Conservation (phyloP, 768 basidiomycete genomes). For the Termitomyces sp. region DNA sequence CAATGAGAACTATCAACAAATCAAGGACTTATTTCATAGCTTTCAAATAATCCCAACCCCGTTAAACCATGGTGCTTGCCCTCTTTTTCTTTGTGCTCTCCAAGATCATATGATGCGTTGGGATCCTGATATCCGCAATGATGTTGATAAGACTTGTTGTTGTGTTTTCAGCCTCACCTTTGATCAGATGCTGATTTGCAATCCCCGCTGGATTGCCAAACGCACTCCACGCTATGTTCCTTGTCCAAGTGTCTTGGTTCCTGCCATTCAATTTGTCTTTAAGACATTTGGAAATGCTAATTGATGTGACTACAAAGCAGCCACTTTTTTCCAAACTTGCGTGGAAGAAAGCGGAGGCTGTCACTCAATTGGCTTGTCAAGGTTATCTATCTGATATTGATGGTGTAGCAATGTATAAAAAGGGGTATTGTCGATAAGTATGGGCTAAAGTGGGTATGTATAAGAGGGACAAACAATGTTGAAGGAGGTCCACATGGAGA, state of each 20-base stretch:
- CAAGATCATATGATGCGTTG: slow-evolving; percentile 21
- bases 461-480: slow-evolving; percentile 19
- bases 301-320: slow-evolving; percentile 16
- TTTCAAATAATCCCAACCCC: slow-evolving; percentile 10
- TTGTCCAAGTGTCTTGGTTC: slow-evolving; percentile 16
- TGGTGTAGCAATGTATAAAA: slow-evolving; percentile 15
- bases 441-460: slow-evolving; percentile 17
- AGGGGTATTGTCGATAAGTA: slow-evolving; percentile 15
- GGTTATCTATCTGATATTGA: slow-evolving; percentile 21
- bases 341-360: slow-evolving; percentile 8
- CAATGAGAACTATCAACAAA: slow-evolving; percentile 6
- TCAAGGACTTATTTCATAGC: slow-evolving; percentile 21
- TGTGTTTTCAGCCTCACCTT: slow-evolving; percentile 5
- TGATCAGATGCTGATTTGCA: slow-evolving; percentile 18
- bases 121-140: slow-evolving; percentile 14
- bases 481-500: slow-evolving; percentile 24
- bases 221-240: slow-evolving; percentile 17
- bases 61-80: slow-evolving; percentile 16
- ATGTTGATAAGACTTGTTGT: slow-evolving; percentile 16
- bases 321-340: slow-evolving; percentile 13
- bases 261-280: slow-evolving; percentile 17
- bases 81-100: slow-evolving; percentile 16
- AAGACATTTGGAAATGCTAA: slow-evolving; percentile 14
- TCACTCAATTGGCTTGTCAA: slow-evolving; percentile 17
- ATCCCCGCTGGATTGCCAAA: slow-evolving; percentile 15